These are phyloP conservation scores for Coleophoma eucalyptorum DNA, from an alignment of 2,329 filamentous ascomycete genomes.

Conservation along the genomic window DNA sequence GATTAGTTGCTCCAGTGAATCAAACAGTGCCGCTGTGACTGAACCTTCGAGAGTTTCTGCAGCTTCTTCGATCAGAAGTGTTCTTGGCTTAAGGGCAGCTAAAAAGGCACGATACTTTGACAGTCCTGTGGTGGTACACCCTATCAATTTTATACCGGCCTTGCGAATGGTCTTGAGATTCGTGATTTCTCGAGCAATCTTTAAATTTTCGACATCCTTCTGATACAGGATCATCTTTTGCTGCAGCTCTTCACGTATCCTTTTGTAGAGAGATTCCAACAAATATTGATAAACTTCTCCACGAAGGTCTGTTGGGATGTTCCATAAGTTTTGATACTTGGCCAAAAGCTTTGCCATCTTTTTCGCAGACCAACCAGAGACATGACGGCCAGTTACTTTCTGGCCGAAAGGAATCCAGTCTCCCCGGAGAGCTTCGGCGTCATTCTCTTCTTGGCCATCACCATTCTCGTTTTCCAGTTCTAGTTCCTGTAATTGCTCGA, in stretches of 20 bases:
- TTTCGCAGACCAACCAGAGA: conserved; percentile 4
- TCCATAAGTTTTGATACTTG: conserved; percentile 16
- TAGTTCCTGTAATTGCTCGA: conserved; percentile 20
- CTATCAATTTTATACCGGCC: conserved; percentile 29
- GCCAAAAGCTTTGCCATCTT: conserved; percentile 15
- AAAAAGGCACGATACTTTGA: conserved; percentile 65
- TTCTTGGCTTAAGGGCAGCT: conserved; percentile 53
- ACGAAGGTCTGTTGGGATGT: conserved; percentile 18
- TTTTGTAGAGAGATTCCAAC: conserved; percentile 17
- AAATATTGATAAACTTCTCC: conserved; percentile 26
- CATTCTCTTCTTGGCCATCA: conserved; percentile 10
- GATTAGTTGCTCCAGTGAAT: conserved; percentile 60
- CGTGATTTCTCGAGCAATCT: conserved; percentile 16
- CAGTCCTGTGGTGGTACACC: conserved; percentile 61
- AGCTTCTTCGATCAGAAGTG: conserved; percentile 67
- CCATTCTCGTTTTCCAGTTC: conserved; percentile 13
- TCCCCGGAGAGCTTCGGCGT: conserved; percentile 18
- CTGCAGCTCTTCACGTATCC: conserved; percentile 4
- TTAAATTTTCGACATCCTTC: conserved; percentile 8
- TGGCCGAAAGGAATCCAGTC: conserved; percentile 19
- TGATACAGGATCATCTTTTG: conserved; percentile 6
- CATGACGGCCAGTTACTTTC: conserved; percentile 17
- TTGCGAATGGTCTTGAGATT: not conserved
- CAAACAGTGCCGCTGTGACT: conserved; percentile 54
- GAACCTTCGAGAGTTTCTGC: conserved; percentile 55